Evolutionary conservation across 192 early-diverging fungal species (phyloP).

Genomic region (Chytriomyces confervae): DNA sequence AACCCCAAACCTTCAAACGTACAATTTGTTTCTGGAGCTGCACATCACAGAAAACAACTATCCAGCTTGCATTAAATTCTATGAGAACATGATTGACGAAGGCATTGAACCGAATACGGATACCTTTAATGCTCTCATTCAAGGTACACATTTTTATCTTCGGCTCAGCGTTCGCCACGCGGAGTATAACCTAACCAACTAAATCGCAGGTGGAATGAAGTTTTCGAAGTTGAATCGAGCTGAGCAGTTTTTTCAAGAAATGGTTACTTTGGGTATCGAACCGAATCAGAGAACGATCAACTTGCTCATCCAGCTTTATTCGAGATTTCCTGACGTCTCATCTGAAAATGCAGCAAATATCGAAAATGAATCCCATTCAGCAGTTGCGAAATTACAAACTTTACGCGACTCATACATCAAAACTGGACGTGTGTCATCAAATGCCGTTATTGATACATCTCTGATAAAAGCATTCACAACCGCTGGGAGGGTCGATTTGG

Average conservation of each 20-base stretch:
- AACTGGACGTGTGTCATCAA: conserved; percentile 4
- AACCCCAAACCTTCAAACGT: conserved; percentile 42
- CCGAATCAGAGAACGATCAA: conserved; percentile 37
- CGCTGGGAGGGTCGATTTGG: conserved; percentile 33
- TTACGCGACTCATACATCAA: neutral
- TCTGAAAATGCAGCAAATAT: neutral
- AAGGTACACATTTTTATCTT: conserved; percentile 17
- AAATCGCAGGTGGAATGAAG: conserved; percentile 18
- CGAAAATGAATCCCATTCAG: neutral
- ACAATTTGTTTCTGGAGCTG: conserved; percentile 46
- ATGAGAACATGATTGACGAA: conserved; percentile 46
- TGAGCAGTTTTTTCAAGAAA: conserved; percentile 33
- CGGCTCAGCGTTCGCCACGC: neutral
- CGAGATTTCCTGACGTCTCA: neutral
- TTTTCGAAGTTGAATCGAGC: conserved; percentile 8
- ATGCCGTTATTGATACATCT: conserved; percentile 26
- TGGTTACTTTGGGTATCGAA: conserved; percentile 32
- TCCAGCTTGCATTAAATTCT: conserved; percentile 39
- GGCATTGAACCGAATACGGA: conserved; percentile 43
- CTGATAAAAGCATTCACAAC: conserved; percentile 34
- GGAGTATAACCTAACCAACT: neutral
- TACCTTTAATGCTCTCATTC: conserved; percentile 43
- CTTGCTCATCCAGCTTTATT: conserved; percentile 24
- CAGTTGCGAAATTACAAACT: neutral
- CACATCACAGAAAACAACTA: conserved; percentile 30